phyloP scores from a whole-genome alignment of 352 stramenopile species.

The Phytophthora sp. region DNA sequence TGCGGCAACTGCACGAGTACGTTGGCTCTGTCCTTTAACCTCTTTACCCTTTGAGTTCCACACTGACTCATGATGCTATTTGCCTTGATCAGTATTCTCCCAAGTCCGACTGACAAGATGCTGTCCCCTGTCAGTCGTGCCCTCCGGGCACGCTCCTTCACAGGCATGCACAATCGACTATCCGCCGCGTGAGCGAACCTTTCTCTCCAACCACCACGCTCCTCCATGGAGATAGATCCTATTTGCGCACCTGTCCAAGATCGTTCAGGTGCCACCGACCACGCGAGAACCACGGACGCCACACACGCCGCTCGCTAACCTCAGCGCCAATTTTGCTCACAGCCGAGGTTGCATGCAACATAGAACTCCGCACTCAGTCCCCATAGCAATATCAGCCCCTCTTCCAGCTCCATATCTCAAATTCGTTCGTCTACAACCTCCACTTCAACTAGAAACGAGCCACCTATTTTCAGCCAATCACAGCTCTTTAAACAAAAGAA shows the following conservation, averaged over 20 bases:
- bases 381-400: constrained; percentile 6
- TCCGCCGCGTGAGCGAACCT: constrained; percentile 15
- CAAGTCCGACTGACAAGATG: constrained; percentile 71
- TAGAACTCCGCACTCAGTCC: background rate
- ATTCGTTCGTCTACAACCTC: constrained; percentile 12
- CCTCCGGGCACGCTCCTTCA: constrained; percentile 31
- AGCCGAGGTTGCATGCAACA: background rate
- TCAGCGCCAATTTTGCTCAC: constrained; percentile 15
- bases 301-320: too few relatives aligned
- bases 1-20: constrained; percentile 42
- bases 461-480: constrained; percentile 18
- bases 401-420: background rate
- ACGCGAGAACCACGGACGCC: background rate
- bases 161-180: constrained; percentile 12
- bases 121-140: constrained; percentile 66
- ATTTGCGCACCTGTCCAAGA: background rate
- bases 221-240: background rate
- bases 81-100: constrained; percentile 49
- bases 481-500: background rate
- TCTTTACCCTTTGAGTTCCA: constrained; percentile 10
- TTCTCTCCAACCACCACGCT: too few relatives aligned
- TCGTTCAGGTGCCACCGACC: too few relatives aligned
- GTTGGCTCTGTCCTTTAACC: background rate
- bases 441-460: constrained; percentile 2
- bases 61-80: too few relatives aligned